phyloP scores from a whole-genome alignment of 345 rosid species.

The Noccaea bulbosa region DNA sequence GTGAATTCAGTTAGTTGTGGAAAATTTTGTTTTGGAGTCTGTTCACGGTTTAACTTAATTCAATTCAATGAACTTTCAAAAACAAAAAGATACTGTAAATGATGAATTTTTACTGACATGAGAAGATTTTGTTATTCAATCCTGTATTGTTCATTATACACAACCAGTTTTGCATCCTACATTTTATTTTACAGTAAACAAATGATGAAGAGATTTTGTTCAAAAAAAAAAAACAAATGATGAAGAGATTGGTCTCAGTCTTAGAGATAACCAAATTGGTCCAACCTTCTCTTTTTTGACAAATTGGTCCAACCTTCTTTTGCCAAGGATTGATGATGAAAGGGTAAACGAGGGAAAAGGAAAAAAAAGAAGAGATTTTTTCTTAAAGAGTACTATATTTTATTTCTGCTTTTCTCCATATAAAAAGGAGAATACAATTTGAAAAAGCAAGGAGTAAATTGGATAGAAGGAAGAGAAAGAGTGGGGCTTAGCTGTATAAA shows the following conservation, averaged over 20 bases:
- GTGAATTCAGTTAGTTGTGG: background rate
- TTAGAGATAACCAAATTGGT: conserved; percentile 24
- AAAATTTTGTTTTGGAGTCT: background rate
- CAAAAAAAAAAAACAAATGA: background rate
- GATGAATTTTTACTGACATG: background rate
- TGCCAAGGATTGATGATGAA: conserved; percentile 20
- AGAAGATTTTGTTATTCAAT: background rate
- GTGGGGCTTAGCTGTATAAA: conserved; percentile 46
- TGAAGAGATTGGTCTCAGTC: conserved; percentile 34
- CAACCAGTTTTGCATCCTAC: background rate
- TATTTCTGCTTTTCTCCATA: conserved; percentile 6
- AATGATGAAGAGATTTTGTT: conserved; percentile 29
- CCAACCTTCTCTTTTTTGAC: conserved; percentile 18
- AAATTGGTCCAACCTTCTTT: conserved; percentile 17
- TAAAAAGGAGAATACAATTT: conserved; percentile 25
- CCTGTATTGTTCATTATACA: background rate
- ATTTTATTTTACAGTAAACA: background rate
- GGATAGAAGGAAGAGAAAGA: conserved; percentile 33
- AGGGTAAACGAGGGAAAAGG: conserved; percentile 1
- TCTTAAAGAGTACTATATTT: background rate
- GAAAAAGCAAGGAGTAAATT: conserved; percentile 31
- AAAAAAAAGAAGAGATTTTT: background rate
- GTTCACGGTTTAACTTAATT: background rate
- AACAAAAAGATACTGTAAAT: background rate
- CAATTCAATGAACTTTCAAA: background rate